Conservation (phyloP, 352 stramenopile genomes). For the Globisporangium camurandrum region DNA sequence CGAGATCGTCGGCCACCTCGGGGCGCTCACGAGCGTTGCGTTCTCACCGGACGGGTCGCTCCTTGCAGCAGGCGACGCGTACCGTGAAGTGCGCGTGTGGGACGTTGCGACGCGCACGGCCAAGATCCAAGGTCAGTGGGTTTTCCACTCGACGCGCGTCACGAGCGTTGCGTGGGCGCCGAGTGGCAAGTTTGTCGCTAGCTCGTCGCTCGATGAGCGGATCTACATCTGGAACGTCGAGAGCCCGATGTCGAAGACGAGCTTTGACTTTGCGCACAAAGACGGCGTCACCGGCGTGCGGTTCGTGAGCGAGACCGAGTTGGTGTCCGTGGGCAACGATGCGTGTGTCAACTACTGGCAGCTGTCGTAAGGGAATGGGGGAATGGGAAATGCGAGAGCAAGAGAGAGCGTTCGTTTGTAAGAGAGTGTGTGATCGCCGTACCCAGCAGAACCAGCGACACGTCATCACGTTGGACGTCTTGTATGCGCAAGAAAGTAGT, state of each 20-base stretch:
- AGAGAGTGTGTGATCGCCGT: too few relatives aligned
- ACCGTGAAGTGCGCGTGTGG: slow-evolving; percentile 89
- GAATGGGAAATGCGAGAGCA: too few relatives aligned
- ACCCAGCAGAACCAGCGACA: too few relatives aligned
- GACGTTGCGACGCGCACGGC: slow-evolving; percentile 72
- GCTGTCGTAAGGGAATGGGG: slow-evolving; percentile 26
- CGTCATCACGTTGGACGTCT: too few relatives aligned
- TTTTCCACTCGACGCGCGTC: slow-evolving; percentile 94
- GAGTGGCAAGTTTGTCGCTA: slow-evolving; percentile 88
- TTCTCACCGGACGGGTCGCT: slow-evolving; percentile 83
- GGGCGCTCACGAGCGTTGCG: slow-evolving; percentile 61
- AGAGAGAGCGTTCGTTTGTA: too few relatives aligned
- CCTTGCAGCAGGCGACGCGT: slow-evolving; percentile 81
- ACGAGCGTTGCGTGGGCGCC: slow-evolving; percentile 91
- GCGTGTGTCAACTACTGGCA: slow-evolving; percentile 77
- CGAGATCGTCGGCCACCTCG: slow-evolving; percentile 66
- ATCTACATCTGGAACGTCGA: slow-evolving; percentile 95
- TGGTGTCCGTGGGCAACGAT: slow-evolving; percentile 79
- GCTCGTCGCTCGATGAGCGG: slow-evolving; percentile 90
- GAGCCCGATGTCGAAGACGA: slow-evolving; percentile 53
- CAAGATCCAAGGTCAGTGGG: slow-evolving; percentile 91
- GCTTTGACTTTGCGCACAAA: slow-evolving; percentile 78
- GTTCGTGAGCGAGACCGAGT: slow-evolving; percentile 62
- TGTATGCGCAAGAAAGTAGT: too few relatives aligned
- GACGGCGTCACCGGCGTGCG: slow-evolving; percentile 69